Evolutionary conservation across 805 yeast genomes (phyloP).

Genomic region (Candida coquimbonensis): DNA sequence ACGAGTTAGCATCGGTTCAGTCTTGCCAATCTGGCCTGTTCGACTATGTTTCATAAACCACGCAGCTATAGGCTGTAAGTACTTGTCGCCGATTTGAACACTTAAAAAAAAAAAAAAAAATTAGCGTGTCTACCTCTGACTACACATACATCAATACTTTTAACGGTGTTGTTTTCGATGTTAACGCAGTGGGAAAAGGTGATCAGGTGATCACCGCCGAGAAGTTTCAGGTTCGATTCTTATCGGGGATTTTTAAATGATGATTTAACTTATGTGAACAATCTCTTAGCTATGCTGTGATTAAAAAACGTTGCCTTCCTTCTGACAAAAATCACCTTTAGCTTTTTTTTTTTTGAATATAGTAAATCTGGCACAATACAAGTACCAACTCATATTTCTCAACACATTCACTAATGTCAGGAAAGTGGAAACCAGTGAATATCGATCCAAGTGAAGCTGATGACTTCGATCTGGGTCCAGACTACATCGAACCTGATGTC

Average conservation of each 20-base stretch:
- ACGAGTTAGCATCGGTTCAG: too few species aligned
- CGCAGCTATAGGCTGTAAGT: too few species aligned
- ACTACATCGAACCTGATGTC: constrained; percentile 22
- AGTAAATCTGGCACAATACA: too few species aligned
- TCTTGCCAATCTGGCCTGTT: too few species aligned
- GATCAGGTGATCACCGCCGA: constrained; percentile 10
- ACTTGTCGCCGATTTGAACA: too few species aligned
- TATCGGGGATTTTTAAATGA: constrained; percentile 16
- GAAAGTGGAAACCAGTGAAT: constrained; percentile 23
- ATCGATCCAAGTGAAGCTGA: constrained; percentile 22
- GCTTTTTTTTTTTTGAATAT: background rate
- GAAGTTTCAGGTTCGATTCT: constrained; percentile 15
- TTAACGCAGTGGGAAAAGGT: constrained; percentile 9
- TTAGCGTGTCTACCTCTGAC: too few species aligned
- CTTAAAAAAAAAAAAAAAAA: too few species aligned
- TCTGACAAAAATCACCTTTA: constrained; percentile 15
- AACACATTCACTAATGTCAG: background rate
- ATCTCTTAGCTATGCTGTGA: constrained; percentile 25
- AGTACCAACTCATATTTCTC: background rate
- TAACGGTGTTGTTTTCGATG: background rate
- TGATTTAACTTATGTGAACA: constrained; percentile 25
- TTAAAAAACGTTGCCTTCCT: constrained; percentile 25
- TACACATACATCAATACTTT: background rate
- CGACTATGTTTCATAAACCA: too few species aligned
- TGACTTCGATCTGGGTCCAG: constrained; percentile 24